These are phyloP conservation scores for Prunus fruticosa DNA, from an alignment of 306 rosid genomes.

Conservation along the genomic window DNA sequence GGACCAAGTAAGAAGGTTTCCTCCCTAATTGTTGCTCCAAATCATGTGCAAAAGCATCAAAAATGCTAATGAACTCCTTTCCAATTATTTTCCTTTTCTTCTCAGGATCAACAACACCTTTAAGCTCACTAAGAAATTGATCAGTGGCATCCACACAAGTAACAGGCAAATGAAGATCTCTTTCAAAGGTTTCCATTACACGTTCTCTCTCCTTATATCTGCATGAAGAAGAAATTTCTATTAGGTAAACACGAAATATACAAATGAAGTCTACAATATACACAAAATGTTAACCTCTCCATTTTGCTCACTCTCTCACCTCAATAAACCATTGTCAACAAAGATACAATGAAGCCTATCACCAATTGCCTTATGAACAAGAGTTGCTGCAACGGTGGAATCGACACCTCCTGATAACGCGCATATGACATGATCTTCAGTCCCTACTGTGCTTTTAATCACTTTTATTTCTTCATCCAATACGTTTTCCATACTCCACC, in stretches of 20 bases:
- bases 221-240: background rate
- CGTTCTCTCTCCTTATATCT: conserved; percentile 92
- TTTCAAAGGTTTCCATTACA: conserved; percentile 84
- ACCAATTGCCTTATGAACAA: conserved; percentile 94
- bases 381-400: conserved; percentile 91
- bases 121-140: conserved; percentile 68
- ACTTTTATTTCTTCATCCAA: conserved; percentile 80
- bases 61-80: conserved; percentile 76
- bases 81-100: conserved; percentile 89
- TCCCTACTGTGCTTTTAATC: conserved; percentile 54
- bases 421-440: conserved; percentile 74
- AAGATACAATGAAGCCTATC: conserved; percentile 92
- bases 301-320: conserved; percentile 36
- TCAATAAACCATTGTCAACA: conserved; percentile 91
- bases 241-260: background rate
- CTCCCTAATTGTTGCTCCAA: conserved; percentile 62
- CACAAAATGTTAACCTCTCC: background rate
- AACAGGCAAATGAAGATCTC: conserved; percentile 84
- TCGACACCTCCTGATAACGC: conserved; percentile 98
- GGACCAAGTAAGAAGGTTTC: conserved; percentile 72
- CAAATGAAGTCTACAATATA: background rate
- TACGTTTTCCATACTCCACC: conserved; percentile 88
- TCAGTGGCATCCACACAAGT: conserved; percentile 73
- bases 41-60: conserved; percentile 74
- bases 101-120: conserved; percentile 94